Percentiles rank a stretch among this genome's conserved stretches.
Evolutionary conservation across 257 asterid species (phyloP).

Genomic region (Solanum medicagineum): DNA sequence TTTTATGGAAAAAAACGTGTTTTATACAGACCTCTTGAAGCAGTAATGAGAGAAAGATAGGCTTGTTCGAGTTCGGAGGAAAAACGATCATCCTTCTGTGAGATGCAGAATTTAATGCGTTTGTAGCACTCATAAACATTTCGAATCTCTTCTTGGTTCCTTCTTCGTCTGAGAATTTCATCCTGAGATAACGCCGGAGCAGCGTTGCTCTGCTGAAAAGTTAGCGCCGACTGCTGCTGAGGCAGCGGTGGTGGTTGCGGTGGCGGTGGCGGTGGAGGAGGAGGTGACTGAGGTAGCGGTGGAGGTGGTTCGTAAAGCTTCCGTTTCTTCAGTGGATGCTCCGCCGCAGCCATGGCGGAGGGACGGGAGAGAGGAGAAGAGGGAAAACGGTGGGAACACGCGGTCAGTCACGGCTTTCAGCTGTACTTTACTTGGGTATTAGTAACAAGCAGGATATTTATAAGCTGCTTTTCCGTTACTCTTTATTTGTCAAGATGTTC

Average conservation of each 20-base stretch:
- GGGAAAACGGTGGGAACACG: not conserved
- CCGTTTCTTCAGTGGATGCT: conserved; percentile 48
- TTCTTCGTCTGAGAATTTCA: conserved; percentile 52
- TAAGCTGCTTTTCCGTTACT: too few species aligned
- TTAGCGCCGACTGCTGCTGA: not conserved
- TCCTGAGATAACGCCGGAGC: conserved; percentile 36
- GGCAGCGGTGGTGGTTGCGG: conserved; percentile 40
- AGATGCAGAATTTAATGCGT: conserved; percentile 40
- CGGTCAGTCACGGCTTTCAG: not conserved
- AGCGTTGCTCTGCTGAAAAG: not conserved
- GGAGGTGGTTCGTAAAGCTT: conserved; percentile 30
- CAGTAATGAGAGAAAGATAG: conserved; percentile 59
- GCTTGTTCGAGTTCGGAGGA: conserved; percentile 55
- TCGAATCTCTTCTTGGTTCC: conserved; percentile 77
- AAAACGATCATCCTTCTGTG: conserved; percentile 30
- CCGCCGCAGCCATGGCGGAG: conserved; percentile 26
- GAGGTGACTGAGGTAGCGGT: conserved; percentile 25
- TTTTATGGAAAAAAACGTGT: not conserved
- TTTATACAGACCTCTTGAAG: conserved; percentile 51
- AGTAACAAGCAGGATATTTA: not conserved
- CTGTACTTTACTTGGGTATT: not conserved
- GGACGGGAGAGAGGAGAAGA: not conserved
- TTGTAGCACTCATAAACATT: conserved; percentile 53
- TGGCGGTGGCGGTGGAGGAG: conserved; percentile 25
- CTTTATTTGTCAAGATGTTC: too few species aligned